Base-by-base conservation (phyloP, 208 protist species). In the Cochliopodium minus region DNA sequence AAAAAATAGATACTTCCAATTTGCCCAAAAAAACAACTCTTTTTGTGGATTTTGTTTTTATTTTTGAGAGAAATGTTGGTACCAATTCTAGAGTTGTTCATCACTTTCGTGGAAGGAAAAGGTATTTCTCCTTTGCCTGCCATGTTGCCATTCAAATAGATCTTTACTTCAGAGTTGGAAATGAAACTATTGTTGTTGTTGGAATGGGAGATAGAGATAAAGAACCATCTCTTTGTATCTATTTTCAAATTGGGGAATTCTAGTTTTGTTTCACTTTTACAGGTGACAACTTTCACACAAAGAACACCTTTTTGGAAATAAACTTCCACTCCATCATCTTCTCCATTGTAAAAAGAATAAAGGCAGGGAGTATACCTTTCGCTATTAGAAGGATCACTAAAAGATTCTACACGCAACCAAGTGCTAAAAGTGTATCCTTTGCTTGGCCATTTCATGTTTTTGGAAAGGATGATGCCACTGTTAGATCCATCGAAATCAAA, bases 1-100 rank as follows among this genome's bases (percentile, higher is more conserved):
- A 59, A 59, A 29, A 59, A 4, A 40, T 39, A 59, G 25, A 59
- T 45, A 26, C 20, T 22, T n/a, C 35, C 54, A 9, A 59, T 59
- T 59, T 59, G 54, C 30, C 54, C 54, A n/a, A 32, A 34, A 17
- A 57, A 46, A 43, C 17, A n/a, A 43, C n/a, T 43, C n/a, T 43
- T 20, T 10, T 33, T 32, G 15, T 20, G 22, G 22, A 17, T 34
- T 46, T 57, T 28, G 1, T 9, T 17, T 15, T 34, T 4, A 32
- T 1, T 6, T 7, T 42, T 40, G 5, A 53, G n/a, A 9, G 25
- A 25, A 53, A 23, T 28, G 48, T 22, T n/a, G 20, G 35, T 25
- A 7, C 20, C 35, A 58, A 58, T 58, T 20, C 17, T 32, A 26
- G n/a, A 43, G 13, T 58, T 47, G 13, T 35, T 13, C 28, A 58